Percentiles rank a stretch among this genome's conserved stretches.
Evolutionary conservation across 2,329 filamentous ascomycete genomes (phyloP).

Genomic region (Cercospora sojina): DNA sequence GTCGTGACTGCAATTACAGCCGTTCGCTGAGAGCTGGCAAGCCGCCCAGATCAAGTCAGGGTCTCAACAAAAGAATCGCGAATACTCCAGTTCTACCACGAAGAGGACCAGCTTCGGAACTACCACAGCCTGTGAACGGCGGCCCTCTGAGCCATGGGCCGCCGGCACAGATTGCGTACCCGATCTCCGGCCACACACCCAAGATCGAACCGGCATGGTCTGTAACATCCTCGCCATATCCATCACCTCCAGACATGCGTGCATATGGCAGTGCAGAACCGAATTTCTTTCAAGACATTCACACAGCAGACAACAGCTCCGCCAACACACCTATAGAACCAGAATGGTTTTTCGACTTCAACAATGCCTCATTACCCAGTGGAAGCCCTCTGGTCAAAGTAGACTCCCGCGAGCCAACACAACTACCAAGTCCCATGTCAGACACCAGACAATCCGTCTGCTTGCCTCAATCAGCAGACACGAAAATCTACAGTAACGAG

Average conservation of each 20-base stretch:
- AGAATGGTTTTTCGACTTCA: slow-evolving; percentile 28
- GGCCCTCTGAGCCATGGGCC: slow-evolving; percentile 2
- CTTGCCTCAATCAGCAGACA: background rate
- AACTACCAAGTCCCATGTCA: slow-evolving; percentile 15
- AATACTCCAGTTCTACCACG: slow-evolving; percentile 25
- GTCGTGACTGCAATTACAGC: slow-evolving; percentile 27
- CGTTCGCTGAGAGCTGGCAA: slow-evolving; percentile 27
- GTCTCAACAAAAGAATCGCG: slow-evolving; percentile 20
- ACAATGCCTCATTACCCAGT: slow-evolving; percentile 16
- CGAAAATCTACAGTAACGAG: background rate
- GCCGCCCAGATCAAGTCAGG: slow-evolving; percentile 25
- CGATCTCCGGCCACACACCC: slow-evolving; percentile 1
- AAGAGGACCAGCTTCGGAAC: slow-evolving; percentile 10
- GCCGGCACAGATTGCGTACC: background rate
- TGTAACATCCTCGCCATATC: slow-evolving; percentile 15
- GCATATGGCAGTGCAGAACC: slow-evolving; percentile 12
- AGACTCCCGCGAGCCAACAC: slow-evolving; percentile 12
- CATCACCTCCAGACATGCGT: slow-evolving; percentile 20
- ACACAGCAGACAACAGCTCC: slow-evolving; percentile 12
- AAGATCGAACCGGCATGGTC: slow-evolving; percentile 18
- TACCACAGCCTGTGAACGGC: background rate
- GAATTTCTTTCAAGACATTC: slow-evolving; percentile 17
- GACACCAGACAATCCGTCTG: background rate
- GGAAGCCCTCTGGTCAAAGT: background rate
- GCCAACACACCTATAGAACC: slow-evolving; percentile 15